Base-by-base conservation (phyloP, 768 basidiomycete species). In the Daedaleopsis sinensis region DNA sequence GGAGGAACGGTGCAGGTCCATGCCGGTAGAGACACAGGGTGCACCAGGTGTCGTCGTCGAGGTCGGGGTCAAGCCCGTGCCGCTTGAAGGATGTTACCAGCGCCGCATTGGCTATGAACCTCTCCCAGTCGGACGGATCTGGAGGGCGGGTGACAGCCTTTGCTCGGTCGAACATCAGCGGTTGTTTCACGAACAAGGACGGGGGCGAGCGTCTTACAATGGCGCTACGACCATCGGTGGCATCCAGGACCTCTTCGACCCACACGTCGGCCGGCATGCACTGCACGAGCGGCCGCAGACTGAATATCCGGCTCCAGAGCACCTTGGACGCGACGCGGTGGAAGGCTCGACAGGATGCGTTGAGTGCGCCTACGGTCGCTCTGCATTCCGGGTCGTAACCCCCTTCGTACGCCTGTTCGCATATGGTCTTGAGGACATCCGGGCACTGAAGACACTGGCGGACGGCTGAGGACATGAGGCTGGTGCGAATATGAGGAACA, bases 241-340 rank as follows among this genome's bases (percentile, higher is more conserved):
- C 38, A 35, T 59, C 52, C 7, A 35, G 21, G 7, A 51, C n/a
- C n/a, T 53, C 38, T 35, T 59, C 55, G 3, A 39, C 21, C 62
- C 62, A 64, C 1, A 64, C 42, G n/a, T 64, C 62, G 32, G 54
- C 16, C 6, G 62, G 62, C 55, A 64, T 55, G 49, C 58, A 59
- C 51, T 59, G 59, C 23, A 64, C 44, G 10, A 64, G 58, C 13
- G 62, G 58, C 44, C 62, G 58, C 11, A 64, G 27, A 23, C 62
- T 59, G 55, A 64, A 64, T 11, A 64, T 49, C 15, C 62, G 48
- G 50, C 58, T 59, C 62, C 62, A 64, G 3, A 64, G 58, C 24
- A 64, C 58, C 50, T 52, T 52, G 5, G 19, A 39, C 0, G 62
- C 62, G 13, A 64, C 50, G 18, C 52, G 54, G 39, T 52, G 21